A percentile compares a stretch with the other conserved stretches of the same genome.
Evolutionary conservation across 169 alveolate genomes (phyloP).

Genomic region (Eimeria sp.): DNA sequence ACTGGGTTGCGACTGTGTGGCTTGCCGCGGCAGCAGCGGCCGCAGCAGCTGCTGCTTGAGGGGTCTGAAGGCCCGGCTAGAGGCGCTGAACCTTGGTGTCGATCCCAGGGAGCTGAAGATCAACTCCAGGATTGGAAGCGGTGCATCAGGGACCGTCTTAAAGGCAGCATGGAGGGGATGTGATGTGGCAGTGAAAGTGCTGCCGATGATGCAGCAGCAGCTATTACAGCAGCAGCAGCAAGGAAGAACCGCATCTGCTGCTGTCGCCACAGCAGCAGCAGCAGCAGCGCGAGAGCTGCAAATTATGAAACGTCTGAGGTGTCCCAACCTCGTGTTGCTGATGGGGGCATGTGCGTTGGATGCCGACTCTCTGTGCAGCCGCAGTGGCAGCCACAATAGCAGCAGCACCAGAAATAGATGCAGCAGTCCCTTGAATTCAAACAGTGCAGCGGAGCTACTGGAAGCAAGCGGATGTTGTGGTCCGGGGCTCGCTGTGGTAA

Average conservation of each 20-base stretch:
- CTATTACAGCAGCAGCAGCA: background rate
- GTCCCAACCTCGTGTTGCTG: conserved; percentile 90
- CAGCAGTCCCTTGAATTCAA: conserved; percentile 9
- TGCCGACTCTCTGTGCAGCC: conserved; percentile 40
- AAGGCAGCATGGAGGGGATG: conserved; percentile 83
- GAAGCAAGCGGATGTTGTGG: conserved; percentile 53
- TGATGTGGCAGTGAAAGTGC: conserved; percentile 83
- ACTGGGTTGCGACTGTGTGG: conserved; percentile 16
- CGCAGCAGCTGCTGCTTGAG: conserved; percentile 44
- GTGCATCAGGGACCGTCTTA: conserved; percentile 80
- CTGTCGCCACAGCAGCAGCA: conserved; percentile 34
- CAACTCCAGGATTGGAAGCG: conserved; percentile 70
- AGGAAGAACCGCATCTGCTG: background rate
- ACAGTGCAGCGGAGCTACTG: conserved; percentile 28
- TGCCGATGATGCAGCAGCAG: conserved; percentile 85
- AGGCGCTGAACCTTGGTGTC: conserved; percentile 34
- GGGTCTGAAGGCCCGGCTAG: conserved; percentile 28
- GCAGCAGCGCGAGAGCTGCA: conserved; percentile 88
- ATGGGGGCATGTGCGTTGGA: conserved; percentile 70
- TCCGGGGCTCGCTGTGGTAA: conserved; percentile 87
- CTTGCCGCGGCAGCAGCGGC: conserved; percentile 69
- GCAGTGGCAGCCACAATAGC: background rate
- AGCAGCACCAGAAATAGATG: conserved; percentile 14
- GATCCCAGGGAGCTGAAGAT: conserved; percentile 27
- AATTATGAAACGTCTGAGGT: conserved; percentile 89